Conservation (phyloP, 192 early-diverging fungal genomes). For the Umbelopsis sp. region DNA sequence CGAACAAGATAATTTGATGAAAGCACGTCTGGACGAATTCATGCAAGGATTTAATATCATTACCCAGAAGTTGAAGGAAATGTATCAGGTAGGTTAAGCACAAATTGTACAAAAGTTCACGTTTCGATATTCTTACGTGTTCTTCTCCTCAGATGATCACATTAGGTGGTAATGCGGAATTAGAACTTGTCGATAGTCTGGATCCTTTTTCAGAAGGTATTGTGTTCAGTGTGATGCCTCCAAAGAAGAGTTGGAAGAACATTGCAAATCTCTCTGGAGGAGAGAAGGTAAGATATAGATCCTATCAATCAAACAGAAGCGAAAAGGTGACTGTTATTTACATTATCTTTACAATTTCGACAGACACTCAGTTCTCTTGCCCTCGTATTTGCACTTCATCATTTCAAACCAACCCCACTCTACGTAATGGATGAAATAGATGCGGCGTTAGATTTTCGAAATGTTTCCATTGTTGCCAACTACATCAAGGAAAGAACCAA, state of each 20-base stretch:
- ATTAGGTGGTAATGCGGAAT: conserved; percentile 95
- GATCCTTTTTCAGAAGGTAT: conserved; percentile 99
- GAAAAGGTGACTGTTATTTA: background rate
- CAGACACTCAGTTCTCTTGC: conserved; percentile 97
- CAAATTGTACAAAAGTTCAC: no score
- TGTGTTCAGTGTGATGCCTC: conserved; percentile 98
- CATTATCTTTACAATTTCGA: background rate
- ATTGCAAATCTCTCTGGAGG: conserved; percentile 99
- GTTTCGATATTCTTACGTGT: no score
- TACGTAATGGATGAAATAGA: conserved; percentile 99
- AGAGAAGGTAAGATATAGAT: conserved; percentile 86
- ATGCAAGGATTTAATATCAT: conserved; percentile 95
- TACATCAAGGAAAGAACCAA: conserved; percentile 97
- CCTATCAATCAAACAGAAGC: no score
- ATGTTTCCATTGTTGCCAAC: conserved; percentile 98
- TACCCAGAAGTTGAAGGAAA: conserved; percentile 95
- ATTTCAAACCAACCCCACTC: conserved; percentile 98
- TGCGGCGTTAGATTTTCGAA: conserved; percentile 97
- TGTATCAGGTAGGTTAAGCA: conserved; percentile 89
- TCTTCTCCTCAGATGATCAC: conserved; percentile 87
- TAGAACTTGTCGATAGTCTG: conserved; percentile 94
- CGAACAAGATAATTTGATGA: conserved; percentile 75
- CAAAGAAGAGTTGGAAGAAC: conserved; percentile 99
- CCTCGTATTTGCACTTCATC: conserved; percentile 97
- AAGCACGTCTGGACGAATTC: conserved; percentile 85